Percentiles rank a stretch among this genome's conserved stretches.
These are phyloP conservation scores for Daldinia grandis DNA, from an alignment of 495 filamentous ascomycete species.

Conservation along the genomic window DNA sequence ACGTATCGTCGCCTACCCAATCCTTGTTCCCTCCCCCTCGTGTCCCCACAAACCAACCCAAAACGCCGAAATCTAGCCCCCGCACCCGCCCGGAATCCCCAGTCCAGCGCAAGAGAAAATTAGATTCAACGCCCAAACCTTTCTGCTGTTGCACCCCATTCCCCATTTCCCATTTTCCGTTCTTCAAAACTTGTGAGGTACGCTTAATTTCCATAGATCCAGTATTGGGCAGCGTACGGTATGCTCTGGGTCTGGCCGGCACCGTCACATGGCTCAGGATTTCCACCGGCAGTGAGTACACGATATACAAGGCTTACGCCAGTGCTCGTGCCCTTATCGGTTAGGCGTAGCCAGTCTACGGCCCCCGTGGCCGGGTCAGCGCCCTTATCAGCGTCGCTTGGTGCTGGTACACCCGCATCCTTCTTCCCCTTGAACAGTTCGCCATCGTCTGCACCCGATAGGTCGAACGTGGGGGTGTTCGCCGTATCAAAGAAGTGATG, in stretches of 20 bases:
- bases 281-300: slow-evolving; percentile 72
- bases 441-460: slow-evolving; percentile 49
- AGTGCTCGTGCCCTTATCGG: slow-evolving; percentile 56
- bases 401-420: slow-evolving; percentile 59
- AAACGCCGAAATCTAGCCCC: neutral
- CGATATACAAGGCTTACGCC: slow-evolving; percentile 69
- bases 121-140: neutral
- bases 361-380: slow-evolving; percentile 54
- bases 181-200: neutral
- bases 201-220: slow-evolving; percentile 62
- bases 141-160: neutral
- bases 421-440: slow-evolving; percentile 57
- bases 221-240: slow-evolving; percentile 75
- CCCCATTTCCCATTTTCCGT: neutral
- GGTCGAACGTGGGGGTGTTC: slow-evolving; percentile 65
- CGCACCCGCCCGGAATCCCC: neutral
- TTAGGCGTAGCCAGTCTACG: slow-evolving; percentile 72
- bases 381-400: slow-evolving; percentile 56
- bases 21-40: neutral
- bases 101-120: neutral
- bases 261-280: slow-evolving; percentile 57
- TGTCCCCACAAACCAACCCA: neutral
- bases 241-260: slow-evolving; percentile 57
- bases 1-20: neutral
- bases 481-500: slow-evolving; percentile 70